Evolutionary conservation across 768 basidiomycete genomes (phyloP).

Genomic region (Heimioporus sp.): DNA sequence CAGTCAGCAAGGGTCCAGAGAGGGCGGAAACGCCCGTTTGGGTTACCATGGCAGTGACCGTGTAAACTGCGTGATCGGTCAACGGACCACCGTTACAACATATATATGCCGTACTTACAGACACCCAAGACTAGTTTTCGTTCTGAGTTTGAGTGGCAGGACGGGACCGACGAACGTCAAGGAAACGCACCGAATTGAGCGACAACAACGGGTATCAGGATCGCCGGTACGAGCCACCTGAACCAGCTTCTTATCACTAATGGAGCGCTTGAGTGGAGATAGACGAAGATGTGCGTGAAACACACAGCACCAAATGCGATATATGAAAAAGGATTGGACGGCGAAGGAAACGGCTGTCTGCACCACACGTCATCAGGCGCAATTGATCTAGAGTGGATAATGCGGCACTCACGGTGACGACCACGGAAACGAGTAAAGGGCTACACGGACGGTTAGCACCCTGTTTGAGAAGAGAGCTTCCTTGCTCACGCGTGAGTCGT

Average conservation of each 20-base stretch:
- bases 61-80: slow-evolving; percentile 11
- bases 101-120: slow-evolving; percentile 6
- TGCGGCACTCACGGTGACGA: slow-evolving; percentile 17
- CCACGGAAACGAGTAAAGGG: slow-evolving; percentile 18
- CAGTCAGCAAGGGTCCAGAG: slow-evolving; percentile 18
- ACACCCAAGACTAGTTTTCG: slow-evolving; percentile 10
- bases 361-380: slow-evolving; percentile 10
- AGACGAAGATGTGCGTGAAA: background rate
- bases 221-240: slow-evolving; percentile 15
- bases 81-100: background rate
- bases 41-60: slow-evolving; percentile 9
- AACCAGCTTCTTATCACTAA: slow-evolving; percentile 15
- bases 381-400: background rate
- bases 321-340: slow-evolving; percentile 27
- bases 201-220: slow-evolving; percentile 17
- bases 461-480: slow-evolving; percentile 2
- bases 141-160: slow-evolving; percentile 1
- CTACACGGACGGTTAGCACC: slow-evolving; percentile 13
- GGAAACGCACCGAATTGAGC: slow-evolving; percentile 15
- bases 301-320: slow-evolving; percentile 23
- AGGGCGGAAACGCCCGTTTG: slow-evolving; percentile 15
- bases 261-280: background rate
- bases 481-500: slow-evolving; percentile 19
- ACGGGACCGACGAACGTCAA: background rate
- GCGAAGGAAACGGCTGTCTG: slow-evolving; percentile 20